Evolutionary conservation across 116 monocot species (phyloP).

Genomic region (Posidonia oceanica): DNA sequence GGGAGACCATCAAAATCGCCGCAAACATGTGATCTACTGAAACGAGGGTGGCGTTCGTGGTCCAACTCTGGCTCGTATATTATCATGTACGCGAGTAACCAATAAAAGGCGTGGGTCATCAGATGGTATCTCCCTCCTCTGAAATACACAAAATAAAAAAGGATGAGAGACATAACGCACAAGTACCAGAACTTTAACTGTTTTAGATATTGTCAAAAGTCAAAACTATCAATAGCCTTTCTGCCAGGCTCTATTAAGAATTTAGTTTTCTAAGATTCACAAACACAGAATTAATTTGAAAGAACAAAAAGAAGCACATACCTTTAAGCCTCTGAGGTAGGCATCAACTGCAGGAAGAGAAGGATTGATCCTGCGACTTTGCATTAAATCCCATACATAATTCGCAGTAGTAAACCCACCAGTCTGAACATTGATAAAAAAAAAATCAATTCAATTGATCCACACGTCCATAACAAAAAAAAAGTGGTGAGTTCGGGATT

Average conservation of each 20-base stretch:
- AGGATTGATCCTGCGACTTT: slow-evolving; percentile 47
- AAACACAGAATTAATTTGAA: neutral
- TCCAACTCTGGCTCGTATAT: slow-evolving; percentile 16
- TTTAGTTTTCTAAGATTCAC: no score
- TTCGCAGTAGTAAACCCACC: slow-evolving; percentile 86
- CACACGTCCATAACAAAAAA: neutral
- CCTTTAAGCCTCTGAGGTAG: slow-evolving; percentile 83
- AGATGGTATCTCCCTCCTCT: slow-evolving; percentile 53
- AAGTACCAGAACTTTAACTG: no score
- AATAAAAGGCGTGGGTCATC: slow-evolving; percentile 59
- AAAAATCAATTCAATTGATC: no score
- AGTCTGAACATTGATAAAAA: slow-evolving; percentile 24
- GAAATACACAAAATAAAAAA: slow-evolving; percentile 1
- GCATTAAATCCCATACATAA: slow-evolving; percentile 78
- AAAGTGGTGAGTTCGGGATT: neutral
- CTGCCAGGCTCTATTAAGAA: no score
- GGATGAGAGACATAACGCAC: neutral
- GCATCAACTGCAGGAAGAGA: slow-evolving; percentile 61
- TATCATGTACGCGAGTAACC: slow-evolving; percentile 37
- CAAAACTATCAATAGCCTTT: no score
- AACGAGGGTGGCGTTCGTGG: neutral
- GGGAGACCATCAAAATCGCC: neutral
- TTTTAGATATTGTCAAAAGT: no score
- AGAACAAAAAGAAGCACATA: slow-evolving; percentile 5
- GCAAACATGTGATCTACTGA: neutral